Evolutionary conservation across 345 rosid species (phyloP), one percentile per base, ranked within the genome.

Genomic region (Moricandia arvensis): DNA sequence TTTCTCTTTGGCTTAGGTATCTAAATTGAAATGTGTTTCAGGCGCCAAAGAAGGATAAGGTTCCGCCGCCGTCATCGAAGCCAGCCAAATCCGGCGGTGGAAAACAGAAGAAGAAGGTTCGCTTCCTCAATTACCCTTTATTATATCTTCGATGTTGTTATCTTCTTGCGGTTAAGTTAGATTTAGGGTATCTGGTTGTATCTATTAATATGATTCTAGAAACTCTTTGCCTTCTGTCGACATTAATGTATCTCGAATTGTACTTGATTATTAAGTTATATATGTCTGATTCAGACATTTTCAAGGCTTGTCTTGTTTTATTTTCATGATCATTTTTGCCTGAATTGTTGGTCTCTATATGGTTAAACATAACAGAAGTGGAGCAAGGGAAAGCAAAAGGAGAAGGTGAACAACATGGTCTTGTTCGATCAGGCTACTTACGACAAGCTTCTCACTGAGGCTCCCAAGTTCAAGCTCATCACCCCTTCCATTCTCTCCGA

Each of bases 341-440:
- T 59, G 7, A 31, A 21, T 45, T 66, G 18, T n/a, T 33, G 1
- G 7, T 47, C n/a, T 2, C 5, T 57, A 2, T 29, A n/a, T 61
- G 1, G 5, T 51, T 60, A 15, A 49, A 26, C 86, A 91, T 89
- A 58, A 59, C 63, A 59, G 63, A 59, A 59, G 63, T 59, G 63
- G 63, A 29, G 63, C 63, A 59, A 59, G 76, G 94, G 93, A 74
- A 89, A 91, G 85, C 97, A 91, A 79, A 91, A 91, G 91, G 97
- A 91, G 85, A 59, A 59, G 63, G 97, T 91, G 80, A 91, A 91
- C 89, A 91, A 91, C 85, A 87, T 87, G 97, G 95, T 91, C 59
- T 67, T 89, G 80, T 91, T 91, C 76, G 97, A 91, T 72, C 95
- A 89, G 15, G 90, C 83, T 17, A 89, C 95, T 47, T 91, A 89